Evolutionary conservation across 2,329 filamentous ascomycete genomes (phyloP), one percentile per base, ranked within the genome.

Genomic region (Colletotrichum lindemuthianum): DNA sequence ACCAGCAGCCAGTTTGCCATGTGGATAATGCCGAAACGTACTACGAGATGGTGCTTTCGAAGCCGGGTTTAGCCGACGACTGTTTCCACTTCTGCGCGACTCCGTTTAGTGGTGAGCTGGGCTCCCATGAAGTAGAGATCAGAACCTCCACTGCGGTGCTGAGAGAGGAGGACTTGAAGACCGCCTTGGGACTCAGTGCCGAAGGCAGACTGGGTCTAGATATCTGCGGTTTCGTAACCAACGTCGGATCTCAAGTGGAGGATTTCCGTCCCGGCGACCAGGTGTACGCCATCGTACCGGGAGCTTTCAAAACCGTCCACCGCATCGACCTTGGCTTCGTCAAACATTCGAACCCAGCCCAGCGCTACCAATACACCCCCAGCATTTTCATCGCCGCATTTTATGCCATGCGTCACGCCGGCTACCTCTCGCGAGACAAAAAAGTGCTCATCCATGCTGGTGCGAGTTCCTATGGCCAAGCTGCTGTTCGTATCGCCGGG

Each of bases 391-490:
- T 77, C 24, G 77, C 80, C 5, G 83, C 82, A 1, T 76, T 78
- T 59, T 79, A 84, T 60, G 77, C 76, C 2, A 70, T 87, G 7
- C 33, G 70, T 3, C 64, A 72, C 11, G 44, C 74, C 40, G 74
- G 72, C 0, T 61, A 65, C 0, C 70, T 80, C 7, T 58, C 66
- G 2, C 56, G 60, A 0, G 72, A 70, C 0, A 70, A 75, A 11
- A 75, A 67, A 3, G 73, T 84, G 5, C 73, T 86, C 4, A 73
- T 86, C 15, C 79, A 83, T 55, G 75, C 76, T 9, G 83, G 77
- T 3, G 77, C 79, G 4, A 79, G 81, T 51, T 74, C 75, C 0
- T 73, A 79, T 16, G 82, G 83, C 1, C 74, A 81, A 41, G 79
- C 78, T 9, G 82, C 80, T 2, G 68, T 85, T 3, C 73, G 76